Evolutionary conservation across 345 rosid species (phyloP), one percentile per base, ranked within the genome.

Genomic region (Populus alba): DNA sequence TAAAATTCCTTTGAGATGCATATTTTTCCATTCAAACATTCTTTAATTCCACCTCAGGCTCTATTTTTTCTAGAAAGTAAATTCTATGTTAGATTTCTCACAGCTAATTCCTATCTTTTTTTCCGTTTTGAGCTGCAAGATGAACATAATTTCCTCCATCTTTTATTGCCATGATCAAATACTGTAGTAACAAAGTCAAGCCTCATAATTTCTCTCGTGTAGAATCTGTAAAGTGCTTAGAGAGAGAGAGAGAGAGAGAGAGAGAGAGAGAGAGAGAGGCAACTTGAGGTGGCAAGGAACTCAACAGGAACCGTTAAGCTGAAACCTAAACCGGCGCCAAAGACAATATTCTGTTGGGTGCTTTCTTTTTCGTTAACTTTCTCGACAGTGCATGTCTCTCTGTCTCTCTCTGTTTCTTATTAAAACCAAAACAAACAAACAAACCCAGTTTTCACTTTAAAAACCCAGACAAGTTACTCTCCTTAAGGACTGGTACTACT

Each of bases 271-370:
- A 41, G 43, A 7, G 16, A 57, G 63, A n/a, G 63, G 59, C 6
- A 18, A 18, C 0, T 51, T 51, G 59, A 53, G 23, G 23, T 7
- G 59, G 59, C 59, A 53, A 53, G 74, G 81, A 82, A 67, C 79
- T 68, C 82, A 82, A 77, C 78, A 72, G 80, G 71, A 75, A 86
- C 91, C 88, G 87, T 59, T 59, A 23, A 47, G 51, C 51, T 47
- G 17, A 3, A 47, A 15, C 51, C 16, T 15, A 1, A 47, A 83
- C 85, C 90, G 81, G 90, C 89, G 90, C 91, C 89, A 66, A 23
- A n/a, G 65, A 25, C 65, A 86, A 86, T 84, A 89, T 90, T 86
- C 83, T 74, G 59, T 68, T 47, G 43, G 69, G 13, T 75, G 35
- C 75, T 47, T 27, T 63, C 66, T 45, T 51, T 20, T 10, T 33